These are phyloP conservation scores for Trametes versicolor DNA, from an alignment of 1,284 basidiomycete genomes.

Conservation along the genomic window DNA sequence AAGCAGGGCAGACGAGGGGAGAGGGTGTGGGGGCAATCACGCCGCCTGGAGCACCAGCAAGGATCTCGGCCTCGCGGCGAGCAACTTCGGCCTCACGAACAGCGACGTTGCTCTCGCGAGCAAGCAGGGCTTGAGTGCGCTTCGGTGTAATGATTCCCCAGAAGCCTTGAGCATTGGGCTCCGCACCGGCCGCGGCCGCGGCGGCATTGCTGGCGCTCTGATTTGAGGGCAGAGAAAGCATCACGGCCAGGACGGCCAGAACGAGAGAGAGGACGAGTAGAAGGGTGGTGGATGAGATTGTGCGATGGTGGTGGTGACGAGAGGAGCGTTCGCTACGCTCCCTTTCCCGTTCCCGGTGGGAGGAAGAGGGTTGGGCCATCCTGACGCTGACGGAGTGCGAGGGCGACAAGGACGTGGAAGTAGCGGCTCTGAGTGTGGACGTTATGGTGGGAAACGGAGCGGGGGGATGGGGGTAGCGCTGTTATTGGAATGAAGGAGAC, in stretches of 20 bases:
- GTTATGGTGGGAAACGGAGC: slow-evolving; percentile 54
- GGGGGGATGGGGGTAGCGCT: slow-evolving; percentile 36
- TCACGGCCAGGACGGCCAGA: slow-evolving; percentile 82
- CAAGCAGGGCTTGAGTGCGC: slow-evolving; percentile 78
- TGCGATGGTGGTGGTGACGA: slow-evolving; percentile 79
- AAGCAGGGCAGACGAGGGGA: slow-evolving; percentile 63
- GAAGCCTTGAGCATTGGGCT: slow-evolving; percentile 59
- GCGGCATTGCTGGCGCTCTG: slow-evolving; percentile 41
- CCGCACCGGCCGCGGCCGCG: slow-evolving; percentile 46
- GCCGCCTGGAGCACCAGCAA: slow-evolving; percentile 82
- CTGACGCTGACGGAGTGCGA: slow-evolving; percentile 75
- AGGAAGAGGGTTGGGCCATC: slow-evolving; percentile 88
- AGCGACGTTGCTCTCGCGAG: slow-evolving; percentile 79
- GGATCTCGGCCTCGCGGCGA: slow-evolving; percentile 82
- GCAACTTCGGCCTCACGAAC: slow-evolving; percentile 85
- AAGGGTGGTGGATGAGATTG: slow-evolving; percentile 88
- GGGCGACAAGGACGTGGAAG: slow-evolving; percentile 80
- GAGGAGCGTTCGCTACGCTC: slow-evolving; percentile 66
- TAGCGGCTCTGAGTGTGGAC: slow-evolving; percentile 69
- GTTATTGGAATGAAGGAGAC: slow-evolving; percentile 28
- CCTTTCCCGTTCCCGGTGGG: slow-evolving; percentile 73
- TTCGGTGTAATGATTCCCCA: slow-evolving; percentile 81
- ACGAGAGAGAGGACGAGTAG: slow-evolving; percentile 85
- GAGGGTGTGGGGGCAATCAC: slow-evolving; percentile 63
- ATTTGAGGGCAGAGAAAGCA: slow-evolving; percentile 80